Conservation (phyloP, 805 yeast species). For the Candida palmyrensis region DNA sequence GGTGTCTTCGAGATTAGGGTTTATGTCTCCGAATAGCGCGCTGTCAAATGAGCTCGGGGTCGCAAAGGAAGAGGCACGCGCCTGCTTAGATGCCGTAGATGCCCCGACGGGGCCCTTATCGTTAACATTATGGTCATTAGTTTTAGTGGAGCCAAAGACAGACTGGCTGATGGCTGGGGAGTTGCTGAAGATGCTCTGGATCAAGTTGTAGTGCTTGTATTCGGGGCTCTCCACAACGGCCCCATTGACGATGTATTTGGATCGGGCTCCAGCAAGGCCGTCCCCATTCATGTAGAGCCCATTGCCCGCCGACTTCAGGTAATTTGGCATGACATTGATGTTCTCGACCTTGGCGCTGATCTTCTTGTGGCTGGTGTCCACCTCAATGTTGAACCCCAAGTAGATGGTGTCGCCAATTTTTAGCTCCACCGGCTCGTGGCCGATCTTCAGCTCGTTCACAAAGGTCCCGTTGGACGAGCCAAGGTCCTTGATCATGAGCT, state of each 20-base stretch:
- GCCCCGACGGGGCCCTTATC: slow-evolving; percentile 11
- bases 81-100: slow-evolving; percentile 5
- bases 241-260: no score
- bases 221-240: slow-evolving; percentile 21
- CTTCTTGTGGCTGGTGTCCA: slow-evolving; percentile 67
- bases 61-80: slow-evolving; percentile 8
- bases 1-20: slow-evolving; percentile 44
- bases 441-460: slow-evolving; percentile 69
- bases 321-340: slow-evolving; percentile 50
- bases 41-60: slow-evolving; percentile 40
- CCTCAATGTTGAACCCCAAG: slow-evolving; percentile 84
- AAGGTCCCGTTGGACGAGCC: slow-evolving; percentile 95
- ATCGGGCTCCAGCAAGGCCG: slow-evolving; percentile 6
- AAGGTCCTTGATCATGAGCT: slow-evolving; percentile 74
- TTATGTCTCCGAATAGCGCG: slow-evolving; percentile 60
- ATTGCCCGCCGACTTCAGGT: slow-evolving; percentile 8
- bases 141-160: neutral
- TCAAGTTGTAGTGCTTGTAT: slow-evolving; percentile 29
- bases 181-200: slow-evolving; percentile 24
- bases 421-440: slow-evolving; percentile 56
- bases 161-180: no score
- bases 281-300: no score
- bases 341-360: slow-evolving; percentile 81
- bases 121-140: slow-evolving; percentile 5
- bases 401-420: slow-evolving; percentile 84